A percentile compares a stretch with the other conserved stretches of the same genome.
phyloP scores from a whole-genome alignment of 768 basidiomycete species.

The Leccinum variicolor region DNA sequence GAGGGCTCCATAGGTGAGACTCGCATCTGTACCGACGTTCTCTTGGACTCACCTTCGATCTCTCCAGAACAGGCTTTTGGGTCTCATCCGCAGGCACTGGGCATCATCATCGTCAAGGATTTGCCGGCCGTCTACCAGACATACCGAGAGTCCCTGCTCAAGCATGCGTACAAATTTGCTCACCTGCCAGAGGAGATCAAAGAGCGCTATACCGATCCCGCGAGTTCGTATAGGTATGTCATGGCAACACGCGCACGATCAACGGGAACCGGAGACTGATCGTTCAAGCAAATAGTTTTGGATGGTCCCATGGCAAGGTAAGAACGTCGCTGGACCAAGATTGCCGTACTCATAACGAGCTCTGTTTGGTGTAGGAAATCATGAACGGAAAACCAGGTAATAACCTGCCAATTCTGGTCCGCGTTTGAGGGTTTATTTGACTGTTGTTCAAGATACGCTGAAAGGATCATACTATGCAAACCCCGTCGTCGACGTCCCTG shows the following conservation, averaged over 20 bases:
- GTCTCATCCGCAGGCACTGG: conserved; percentile 68
- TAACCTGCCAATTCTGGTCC: conserved; percentile 16
- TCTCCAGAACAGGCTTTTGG: conserved; percentile 76
- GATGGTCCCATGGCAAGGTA: conserved; percentile 98
- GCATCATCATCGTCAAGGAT: conserved; percentile 80
- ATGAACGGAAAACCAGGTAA: conserved; percentile 91
- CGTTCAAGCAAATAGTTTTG: conserved; percentile 54
- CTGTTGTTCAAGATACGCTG: conserved; percentile 55
- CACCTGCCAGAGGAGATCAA: conserved; percentile 59
- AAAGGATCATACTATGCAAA: conserved; percentile 95
- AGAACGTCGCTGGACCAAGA: conserved; percentile 2
- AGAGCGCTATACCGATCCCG: conserved; percentile 73
- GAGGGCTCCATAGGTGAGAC: conserved; percentile 56
- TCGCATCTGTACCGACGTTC: not conserved
- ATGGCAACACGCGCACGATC: not conserved
- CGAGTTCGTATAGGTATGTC: conserved; percentile 70
- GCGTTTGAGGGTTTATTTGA: conserved; percentile 1
- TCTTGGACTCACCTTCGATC: not conserved
- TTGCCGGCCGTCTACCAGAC: conserved; percentile 62
- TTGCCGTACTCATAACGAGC: not conserved
- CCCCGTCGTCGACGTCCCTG: conserved; percentile 63
- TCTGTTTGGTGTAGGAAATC: conserved; percentile 56
- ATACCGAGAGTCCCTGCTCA: conserved; percentile 71
- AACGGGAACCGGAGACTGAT: not conserved
- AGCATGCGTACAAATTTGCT: conserved; percentile 73